phyloP scores from a whole-genome alignment of 2,329 filamentous ascomycete genomes.

The Xylariales sp. region DNA sequence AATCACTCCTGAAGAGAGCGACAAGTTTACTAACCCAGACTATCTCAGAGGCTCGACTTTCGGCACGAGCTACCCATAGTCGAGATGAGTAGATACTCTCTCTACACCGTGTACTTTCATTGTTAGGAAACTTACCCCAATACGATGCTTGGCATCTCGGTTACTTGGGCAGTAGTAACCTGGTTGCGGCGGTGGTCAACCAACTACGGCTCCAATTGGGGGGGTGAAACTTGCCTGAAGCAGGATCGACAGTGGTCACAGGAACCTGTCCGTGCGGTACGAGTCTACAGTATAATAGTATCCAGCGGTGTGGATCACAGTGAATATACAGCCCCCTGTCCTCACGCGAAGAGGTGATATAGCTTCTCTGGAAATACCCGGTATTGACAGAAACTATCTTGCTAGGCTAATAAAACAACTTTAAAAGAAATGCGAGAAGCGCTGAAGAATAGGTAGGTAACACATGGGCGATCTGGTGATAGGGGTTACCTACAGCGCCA shows the following conservation, averaged over 20 bases:
- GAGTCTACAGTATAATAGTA: too few relatives aligned
- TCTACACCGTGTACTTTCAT: too few relatives aligned
- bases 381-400: neutral
- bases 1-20: constrained; percentile 7
- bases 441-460: neutral
- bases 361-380: neutral
- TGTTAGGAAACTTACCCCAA: neutral
- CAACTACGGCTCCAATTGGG: constrained; percentile 18
- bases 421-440: too few relatives aligned
- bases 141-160: constrained; percentile 16
- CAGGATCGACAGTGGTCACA: constrained; percentile 25
- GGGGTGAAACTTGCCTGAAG: constrained; percentile 35
- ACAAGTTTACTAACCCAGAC: neutral
- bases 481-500: neutral
- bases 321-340: constrained; percentile 1
- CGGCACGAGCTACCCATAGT: neutral
- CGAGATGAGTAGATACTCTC: neutral
- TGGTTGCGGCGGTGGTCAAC: constrained; percentile 11
- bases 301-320: constrained; percentile 1
- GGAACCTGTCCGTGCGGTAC: constrained; percentile 24
- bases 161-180: constrained; percentile 2
- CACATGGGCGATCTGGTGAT: neutral
- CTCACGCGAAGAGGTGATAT: neutral
- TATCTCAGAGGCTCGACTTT: neutral
- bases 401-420: neutral